Conservation (phyloP, 2,329 filamentous ascomycete genomes). For the Sordariomycetes sp. region DNA sequence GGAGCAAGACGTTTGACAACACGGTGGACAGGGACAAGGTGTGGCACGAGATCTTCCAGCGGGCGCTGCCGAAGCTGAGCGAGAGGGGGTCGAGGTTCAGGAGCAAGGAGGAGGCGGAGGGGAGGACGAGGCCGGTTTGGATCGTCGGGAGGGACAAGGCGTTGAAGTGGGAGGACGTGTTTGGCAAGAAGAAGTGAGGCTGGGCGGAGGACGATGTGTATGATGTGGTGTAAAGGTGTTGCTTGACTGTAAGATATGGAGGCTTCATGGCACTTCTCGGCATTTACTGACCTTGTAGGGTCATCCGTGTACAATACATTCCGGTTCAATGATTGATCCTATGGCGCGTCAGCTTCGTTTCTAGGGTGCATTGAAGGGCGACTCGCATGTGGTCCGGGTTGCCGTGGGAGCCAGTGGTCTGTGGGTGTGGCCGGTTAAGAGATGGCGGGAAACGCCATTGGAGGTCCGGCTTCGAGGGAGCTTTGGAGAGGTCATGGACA, state of each 20-base stretch:
- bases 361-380: too few relatives aligned
- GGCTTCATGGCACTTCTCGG: neutral
- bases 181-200: constrained; percentile 9
- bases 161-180: constrained; percentile 19
- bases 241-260: neutral
- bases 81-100: constrained; percentile 46
- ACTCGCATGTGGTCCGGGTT: too few relatives aligned
- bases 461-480: too few relatives aligned
- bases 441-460: too few relatives aligned
- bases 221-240: neutral
- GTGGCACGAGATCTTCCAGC: constrained; percentile 33
- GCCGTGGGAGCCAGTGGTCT: too few relatives aligned
- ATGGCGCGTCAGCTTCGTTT: too few relatives aligned
- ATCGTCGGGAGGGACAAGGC: constrained; percentile 29
- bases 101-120: constrained; percentile 33
- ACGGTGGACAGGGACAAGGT: constrained; percentile 11
- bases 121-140: constrained; percentile 30
- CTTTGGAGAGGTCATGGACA: too few relatives aligned
- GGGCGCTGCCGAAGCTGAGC: constrained; percentile 25
- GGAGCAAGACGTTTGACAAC: constrained; percentile 28
- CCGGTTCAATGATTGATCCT: too few relatives aligned
- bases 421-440: too few relatives aligned
- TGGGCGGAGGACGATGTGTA: neutral
- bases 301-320: neutral
- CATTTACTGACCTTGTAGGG: neutral